Evolutionary conservation across 2,329 filamentous ascomycete genomes (phyloP), one percentile per base, ranked within the genome.

Genomic region (Scortechinia acanthostroma): DNA sequence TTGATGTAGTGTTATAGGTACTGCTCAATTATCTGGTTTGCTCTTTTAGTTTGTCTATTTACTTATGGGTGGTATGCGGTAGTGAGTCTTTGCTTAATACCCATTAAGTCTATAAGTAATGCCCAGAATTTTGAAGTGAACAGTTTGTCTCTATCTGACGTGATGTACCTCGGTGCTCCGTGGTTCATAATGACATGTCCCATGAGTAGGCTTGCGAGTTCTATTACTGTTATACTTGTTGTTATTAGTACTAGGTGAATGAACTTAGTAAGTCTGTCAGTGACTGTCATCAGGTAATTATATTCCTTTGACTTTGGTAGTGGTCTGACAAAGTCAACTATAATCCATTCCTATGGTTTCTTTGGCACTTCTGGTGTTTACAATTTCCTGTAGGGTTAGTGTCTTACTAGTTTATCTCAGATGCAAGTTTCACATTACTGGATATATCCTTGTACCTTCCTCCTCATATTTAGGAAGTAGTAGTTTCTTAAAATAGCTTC

Each of bases 401-500:
- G 10, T 19, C 17, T 13, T 19, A 6, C 10, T 10, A 17, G 6
- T 19, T 40, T 40, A 17, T 10, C 17, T 19, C 17, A 6, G 6
- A 13, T 40, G 35, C 35, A 40, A 17, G 17, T 19, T 19, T 13
- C 17, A 19, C 35, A 40, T 6, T 40, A 15, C 35, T 19, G 6
- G 10, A 40, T 19, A 40, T 40, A 40, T 15, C 20, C 35, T 40
- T 40, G 35, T 6, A 40, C 17, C 6, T 10, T 40, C 35, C 20
- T 40, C 35, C 25, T 10, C n/a, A n/a, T 30, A 30, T 30, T 30
- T 30, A n/a, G 25, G 25, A 30, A 30, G 25, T 30, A 30, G 25
- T 30, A 30, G 25, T 30, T 30, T n/a, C 25, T 30, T n/a, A 30
- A 10, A n/a, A 30, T 30, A 10, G 10, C 10, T 30, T 30, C 25